Evolutionary conservation across 2,329 filamentous ascomycete genomes (phyloP), one percentile per base, ranked within the genome.

Genomic region (Microcyclospora tardicrescens): DNA sequence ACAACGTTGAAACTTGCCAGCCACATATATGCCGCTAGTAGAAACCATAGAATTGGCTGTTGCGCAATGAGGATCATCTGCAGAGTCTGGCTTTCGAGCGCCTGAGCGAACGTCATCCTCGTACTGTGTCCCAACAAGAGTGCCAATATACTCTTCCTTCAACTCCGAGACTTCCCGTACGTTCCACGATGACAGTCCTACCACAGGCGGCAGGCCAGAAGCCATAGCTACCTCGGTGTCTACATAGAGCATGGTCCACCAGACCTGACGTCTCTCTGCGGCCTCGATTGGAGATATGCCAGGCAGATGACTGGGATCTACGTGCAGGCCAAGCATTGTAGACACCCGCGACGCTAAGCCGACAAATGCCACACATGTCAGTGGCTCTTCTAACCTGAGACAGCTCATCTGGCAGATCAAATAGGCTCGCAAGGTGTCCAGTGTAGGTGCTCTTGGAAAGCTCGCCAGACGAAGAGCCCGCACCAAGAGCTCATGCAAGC

Each of bases 71-170:
- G 34, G 34, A 28, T 36, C 34, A 16, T 13, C 13, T 15, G 34
- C 34, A 8, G 19, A 24, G 19, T 24, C 19, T 24, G 19, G 19
- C 8, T 36, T n/a, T 27, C 12, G n/a, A 15, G 13, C 12, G 16
- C 11, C n/a, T 36, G 3, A 8, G 5, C 28, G 19, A 24, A 24
- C 19, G 8, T 24, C 19, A 24, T 24, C 4, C 19, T 24, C 19
- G 34, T 24, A 36, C 6, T 13, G 12, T 15, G 5, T 36, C 10
- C 34, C 34, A 15, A 6, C 34, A 24, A 5, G 16, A 27, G 34
- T 36, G n/a, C 34, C 34, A n/a, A 36, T 27, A 19, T 36, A 27
- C 15, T 36, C 34, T 27, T 36, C 34, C 34, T 36, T 36, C 13
- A 36, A 27, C 16, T 36, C 34, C 3, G 34, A 36, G 24, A 36